Percentiles rank a stretch among this genome's conserved stretches.
These are phyloP conservation scores for Elymus sibiricus DNA, from an alignment of 176 grass and related monocot species.

Conservation along the genomic window DNA sequence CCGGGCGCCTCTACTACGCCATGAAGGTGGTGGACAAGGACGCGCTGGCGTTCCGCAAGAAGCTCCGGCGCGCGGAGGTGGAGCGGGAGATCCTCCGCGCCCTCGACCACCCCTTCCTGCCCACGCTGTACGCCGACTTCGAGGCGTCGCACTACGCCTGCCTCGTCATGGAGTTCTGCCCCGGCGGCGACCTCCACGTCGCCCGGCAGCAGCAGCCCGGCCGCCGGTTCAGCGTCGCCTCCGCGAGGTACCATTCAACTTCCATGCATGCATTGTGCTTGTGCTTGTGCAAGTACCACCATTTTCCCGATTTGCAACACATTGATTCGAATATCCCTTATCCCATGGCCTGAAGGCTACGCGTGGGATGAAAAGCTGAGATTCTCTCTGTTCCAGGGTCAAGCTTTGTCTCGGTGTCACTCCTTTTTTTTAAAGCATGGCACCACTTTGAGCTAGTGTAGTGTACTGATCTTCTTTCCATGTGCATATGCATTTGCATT, in stretches of 20 bases:
- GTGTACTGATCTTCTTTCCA: slow-evolving; percentile 28
- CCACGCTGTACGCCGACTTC: slow-evolving; percentile 87
- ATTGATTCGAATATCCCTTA: background rate
- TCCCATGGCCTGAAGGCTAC: background rate
- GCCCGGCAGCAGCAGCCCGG: slow-evolving; percentile 68
- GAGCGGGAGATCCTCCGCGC: slow-evolving; percentile 78
- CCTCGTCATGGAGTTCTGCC: slow-evolving; percentile 95
- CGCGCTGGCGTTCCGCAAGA: slow-evolving; percentile 76
- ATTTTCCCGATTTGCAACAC: background rate
- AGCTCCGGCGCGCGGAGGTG: slow-evolving; percentile 74
- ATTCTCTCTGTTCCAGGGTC: slow-evolving; percentile 30
- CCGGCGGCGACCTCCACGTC: slow-evolving; percentile 85
- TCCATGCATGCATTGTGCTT: background rate
- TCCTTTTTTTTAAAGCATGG: slow-evolving; percentile 38
- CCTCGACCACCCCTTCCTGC: slow-evolving; percentile 86
- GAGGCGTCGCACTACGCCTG: slow-evolving; percentile 87
- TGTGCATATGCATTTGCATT: slow-evolving; percentile 16
- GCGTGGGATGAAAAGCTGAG: background rate
- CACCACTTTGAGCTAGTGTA: slow-evolving; percentile 24
- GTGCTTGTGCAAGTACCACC: background rate
- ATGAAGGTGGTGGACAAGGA: slow-evolving; percentile 94
- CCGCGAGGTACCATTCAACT: slow-evolving; percentile 38
- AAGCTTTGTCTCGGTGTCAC: slow-evolving; percentile 42
- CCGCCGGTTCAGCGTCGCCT: slow-evolving; percentile 56
- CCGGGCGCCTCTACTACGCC: slow-evolving; percentile 54